phyloP scores from a whole-genome alignment of 345 rosid genomes.

The Populus nigra region DNA sequence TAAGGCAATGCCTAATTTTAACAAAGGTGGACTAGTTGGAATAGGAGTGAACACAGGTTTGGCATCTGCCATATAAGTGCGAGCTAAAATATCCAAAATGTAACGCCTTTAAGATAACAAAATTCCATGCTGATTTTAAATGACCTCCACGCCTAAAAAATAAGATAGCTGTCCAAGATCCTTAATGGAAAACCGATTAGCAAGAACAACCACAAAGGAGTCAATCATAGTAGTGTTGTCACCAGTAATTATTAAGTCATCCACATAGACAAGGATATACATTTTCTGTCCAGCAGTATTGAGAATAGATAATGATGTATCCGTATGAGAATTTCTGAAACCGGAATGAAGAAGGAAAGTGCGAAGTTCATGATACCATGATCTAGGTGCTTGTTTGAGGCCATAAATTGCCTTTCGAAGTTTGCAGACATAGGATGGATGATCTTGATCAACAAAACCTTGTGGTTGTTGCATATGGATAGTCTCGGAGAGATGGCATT shows the following conservation, averaged over 20 bases:
- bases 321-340: no score
- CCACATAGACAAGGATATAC: neutral
- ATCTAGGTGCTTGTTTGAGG: neutral
- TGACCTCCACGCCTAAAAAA: neutral
- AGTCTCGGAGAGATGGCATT: neutral
- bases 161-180: neutral
- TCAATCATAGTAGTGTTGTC: accelerated
- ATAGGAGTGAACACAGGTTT: neutral
- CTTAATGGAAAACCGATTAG: neutral
- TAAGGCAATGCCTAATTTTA: accelerated
- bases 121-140: no score
- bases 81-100: neutral
- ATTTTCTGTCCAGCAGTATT: accelerated
- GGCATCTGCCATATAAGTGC: neutral
- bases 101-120: no score
- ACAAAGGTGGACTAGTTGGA: neutral
- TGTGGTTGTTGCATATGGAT: neutral
- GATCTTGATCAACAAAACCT: neutral
- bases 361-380: neutral
- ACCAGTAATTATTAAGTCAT: neutral
- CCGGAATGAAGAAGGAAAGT: neutral
- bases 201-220: neutral
- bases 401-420: neutral
- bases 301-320: neutral
- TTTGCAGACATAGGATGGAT: neutral